Evolutionary conservation across 768 basidiomycete species (phyloP), one percentile per base, ranked within the genome.

Genomic region (Peribolospora baueri): DNA sequence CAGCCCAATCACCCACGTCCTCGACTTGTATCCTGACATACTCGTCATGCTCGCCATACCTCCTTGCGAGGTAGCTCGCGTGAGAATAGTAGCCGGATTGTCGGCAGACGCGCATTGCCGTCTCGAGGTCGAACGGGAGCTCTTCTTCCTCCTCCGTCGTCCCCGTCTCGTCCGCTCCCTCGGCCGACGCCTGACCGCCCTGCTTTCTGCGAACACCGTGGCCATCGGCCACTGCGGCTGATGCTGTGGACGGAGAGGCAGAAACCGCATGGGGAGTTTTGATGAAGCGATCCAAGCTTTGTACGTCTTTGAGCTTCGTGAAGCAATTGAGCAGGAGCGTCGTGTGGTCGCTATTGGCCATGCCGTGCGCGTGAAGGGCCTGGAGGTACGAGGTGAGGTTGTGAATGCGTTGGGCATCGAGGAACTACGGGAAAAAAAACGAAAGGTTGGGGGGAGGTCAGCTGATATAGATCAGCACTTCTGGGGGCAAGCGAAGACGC

Each of bases 41-140:
- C 60, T 95, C 91, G 62, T 90, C 86, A 60, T 95, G 87, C 25
- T 83, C 70, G 40, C 81, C 78, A 67, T 87, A 97, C 64, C 85
- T 84, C 69, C 79, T 79, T 14, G 93, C 91, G 11, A 98, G 74
- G 65, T 90, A 97, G 1, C 79, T 77, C 1, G 91, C 91, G 64
- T 97, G 91, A 55, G 88, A 81, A 62, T 84, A 93, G 66, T 91
- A 97, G 0, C 87, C 86, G 2, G 88, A 91, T 67, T 97, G 91
- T 38, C 93, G 75, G 63, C 90, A 95, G 39, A 97, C 91, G 3
- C 87, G 77, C 53, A 98, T 95, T 0, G 88, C 93, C 0, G 93
- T 98, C 58, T 91, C 87, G 47, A 98, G 74, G 65, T 97, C 93
- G 65, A 97, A 98, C 0, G 91, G 93, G 3, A 91, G 74, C 64